These are phyloP conservation scores for Calcarisporium arbuscula DNA, from an alignment of 2,329 filamentous ascomycete species.

Conservation along the genomic window DNA sequence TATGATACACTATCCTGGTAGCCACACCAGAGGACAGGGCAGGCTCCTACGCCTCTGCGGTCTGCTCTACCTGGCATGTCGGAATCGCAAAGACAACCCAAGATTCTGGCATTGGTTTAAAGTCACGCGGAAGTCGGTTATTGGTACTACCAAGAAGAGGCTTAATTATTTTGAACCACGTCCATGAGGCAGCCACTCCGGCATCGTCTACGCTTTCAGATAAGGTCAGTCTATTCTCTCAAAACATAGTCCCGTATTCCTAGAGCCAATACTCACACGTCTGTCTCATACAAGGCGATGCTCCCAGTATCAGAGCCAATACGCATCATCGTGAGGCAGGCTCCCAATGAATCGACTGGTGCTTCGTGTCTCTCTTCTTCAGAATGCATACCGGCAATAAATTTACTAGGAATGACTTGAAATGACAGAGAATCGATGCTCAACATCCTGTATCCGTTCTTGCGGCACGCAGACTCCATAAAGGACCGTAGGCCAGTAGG, in stretches of 20 bases:
- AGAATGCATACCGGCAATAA: no score
- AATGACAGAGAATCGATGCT: conserved; percentile 16
- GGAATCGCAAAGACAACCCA: conserved; percentile 15
- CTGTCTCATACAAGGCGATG: conserved; percentile 15
- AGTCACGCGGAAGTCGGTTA: conserved; percentile 3
- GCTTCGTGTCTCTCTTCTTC: no score
- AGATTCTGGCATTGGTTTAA: conserved; percentile 8
- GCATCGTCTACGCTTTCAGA: background rate
- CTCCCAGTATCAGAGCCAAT: conserved; percentile 10
- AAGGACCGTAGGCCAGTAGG: conserved; percentile 7
- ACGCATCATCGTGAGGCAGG: no score
- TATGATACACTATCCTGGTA: no score
- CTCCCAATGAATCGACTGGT: no score
- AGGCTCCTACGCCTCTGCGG: conserved; percentile 17
- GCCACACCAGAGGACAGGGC: conserved; percentile 5
- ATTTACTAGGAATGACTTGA: no score
- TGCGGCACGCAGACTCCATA: conserved; percentile 12
- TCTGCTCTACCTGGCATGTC: conserved; percentile 9
- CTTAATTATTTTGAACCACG: conserved; percentile 18
- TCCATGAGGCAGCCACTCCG: conserved; percentile 11
- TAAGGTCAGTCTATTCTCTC: conserved; percentile 4
- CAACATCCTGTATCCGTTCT: conserved; percentile 16
- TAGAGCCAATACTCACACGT: conserved; percentile 10
- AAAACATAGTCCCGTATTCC: no score
- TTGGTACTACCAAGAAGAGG: conserved; percentile 7